These are phyloP conservation scores for Daldinia sp. DNA, from an alignment of 2,329 filamentous ascomycete genomes.

Conservation along the genomic window DNA sequence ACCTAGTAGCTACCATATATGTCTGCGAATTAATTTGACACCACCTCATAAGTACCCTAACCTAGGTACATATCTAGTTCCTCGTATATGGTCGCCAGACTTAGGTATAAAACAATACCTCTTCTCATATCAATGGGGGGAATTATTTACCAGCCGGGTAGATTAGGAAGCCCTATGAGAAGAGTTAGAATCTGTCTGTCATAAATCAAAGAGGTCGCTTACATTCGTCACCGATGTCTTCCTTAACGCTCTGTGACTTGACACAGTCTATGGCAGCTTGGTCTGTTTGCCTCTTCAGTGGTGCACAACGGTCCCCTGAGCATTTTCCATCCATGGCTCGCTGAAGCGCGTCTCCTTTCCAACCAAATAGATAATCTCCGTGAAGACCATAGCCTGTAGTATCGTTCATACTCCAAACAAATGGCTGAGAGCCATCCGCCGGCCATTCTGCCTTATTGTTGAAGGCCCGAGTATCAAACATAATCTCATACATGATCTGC, in stretches of 20 bases:
- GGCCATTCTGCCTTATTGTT: constrained; percentile 53
- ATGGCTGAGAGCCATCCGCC: constrained; percentile 51
- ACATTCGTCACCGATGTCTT: constrained; percentile 47
- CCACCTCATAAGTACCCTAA: neutral
- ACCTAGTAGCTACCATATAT: neutral
- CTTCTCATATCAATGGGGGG: neutral
- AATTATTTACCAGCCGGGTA: constrained; percentile 35
- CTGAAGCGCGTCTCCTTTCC: constrained; percentile 56
- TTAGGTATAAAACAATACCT: neutral
- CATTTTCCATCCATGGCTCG: constrained; percentile 53
- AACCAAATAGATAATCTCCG: constrained; percentile 57
- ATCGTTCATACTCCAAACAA: constrained; percentile 52
- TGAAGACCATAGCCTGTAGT: constrained; percentile 55
- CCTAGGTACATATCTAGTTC: neutral
- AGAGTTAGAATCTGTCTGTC: constrained; percentile 20
- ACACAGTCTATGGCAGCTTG: constrained; percentile 49
- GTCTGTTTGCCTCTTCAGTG: constrained; percentile 50
- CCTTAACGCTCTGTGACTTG: constrained; percentile 45
- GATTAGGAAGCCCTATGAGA: constrained; percentile 31
- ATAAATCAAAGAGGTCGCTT: constrained; percentile 3
- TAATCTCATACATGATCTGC: constrained; percentile 58
- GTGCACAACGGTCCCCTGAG: constrained; percentile 51
- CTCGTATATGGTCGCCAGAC: neutral
- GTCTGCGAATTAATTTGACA: too few species aligned
- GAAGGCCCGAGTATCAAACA: constrained; percentile 55